Base-by-base conservation (phyloP, 1,139 yeast species). In the Geotrichum aggregatum region DNA sequence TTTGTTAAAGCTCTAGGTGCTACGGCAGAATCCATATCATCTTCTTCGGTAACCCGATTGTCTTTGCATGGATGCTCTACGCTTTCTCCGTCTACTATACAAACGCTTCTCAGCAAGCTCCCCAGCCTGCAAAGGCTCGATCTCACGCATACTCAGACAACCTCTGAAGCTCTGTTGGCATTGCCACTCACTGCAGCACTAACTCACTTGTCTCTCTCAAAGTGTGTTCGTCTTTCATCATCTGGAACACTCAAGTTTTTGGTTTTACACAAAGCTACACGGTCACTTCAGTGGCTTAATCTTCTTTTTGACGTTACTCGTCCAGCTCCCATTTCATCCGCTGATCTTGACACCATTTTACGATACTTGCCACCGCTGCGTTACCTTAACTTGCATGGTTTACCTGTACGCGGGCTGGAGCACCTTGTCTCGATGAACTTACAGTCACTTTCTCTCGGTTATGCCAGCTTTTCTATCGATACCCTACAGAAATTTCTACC, bases 1-100 rank as follows among this genome's bases (percentile, higher is more conserved):
- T 86, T 87, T 63, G 80, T 80, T 11, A 65, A 70, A n/a, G 85
- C 87, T 16, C 28, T 49, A 13, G 30, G 28, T 4, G 46, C 49
- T 5, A 24, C 45, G 7, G 50, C 49, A 3, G 19, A 44, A 19
- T 26, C 31, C 36, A 10, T 21, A 10, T 16, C 39, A 18, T 2
- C 22, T 7, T 66, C 69, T 36, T 67, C 69, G 35, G 67, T 70
- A 55, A 74, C 68, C 65, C 82, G 86, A 58, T 65, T 89, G 13
- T 87, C 95, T 0, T 80, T 89, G 63, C 96, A 89, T 69, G 96
- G 88, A 63, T 89, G 98, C 66, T 83, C 95, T 2, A 88, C 87
- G 57, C 72, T 91, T 45, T 77, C 88, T 2, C 68, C 79, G 1
- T 75, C 74, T 14, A 76, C 77, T 0, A 79, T 86, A 56, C 75